Conservation (phyloP, 441 rosid species). For the Capsella rubella region DNA sequence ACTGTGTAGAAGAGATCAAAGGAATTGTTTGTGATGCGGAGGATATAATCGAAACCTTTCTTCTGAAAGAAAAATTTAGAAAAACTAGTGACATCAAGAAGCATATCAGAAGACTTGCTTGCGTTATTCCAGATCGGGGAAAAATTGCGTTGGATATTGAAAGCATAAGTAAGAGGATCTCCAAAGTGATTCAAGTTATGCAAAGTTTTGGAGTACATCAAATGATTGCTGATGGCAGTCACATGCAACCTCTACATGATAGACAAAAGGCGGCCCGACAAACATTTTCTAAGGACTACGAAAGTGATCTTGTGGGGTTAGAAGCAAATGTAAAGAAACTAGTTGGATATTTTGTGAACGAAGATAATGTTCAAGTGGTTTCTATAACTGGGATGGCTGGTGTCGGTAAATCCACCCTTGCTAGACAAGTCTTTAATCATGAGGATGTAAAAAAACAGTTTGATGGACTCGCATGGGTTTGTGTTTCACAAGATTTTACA, state of each 20-base stretch:
- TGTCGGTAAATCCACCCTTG: conserved; percentile 47
- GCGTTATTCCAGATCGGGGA: background rate
- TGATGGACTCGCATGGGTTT: conserved; percentile 42
- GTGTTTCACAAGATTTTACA: conserved; percentile 39
- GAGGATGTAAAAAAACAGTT: conserved; percentile 26
- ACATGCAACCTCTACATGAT: background rate
- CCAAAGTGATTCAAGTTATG: background rate
- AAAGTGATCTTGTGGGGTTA: conserved; percentile 40
- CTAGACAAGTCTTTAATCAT: conserved; percentile 41
- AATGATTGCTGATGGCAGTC: background rate
- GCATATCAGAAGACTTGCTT: background rate
- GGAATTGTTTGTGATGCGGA: conserved; percentile 39
- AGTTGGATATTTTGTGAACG: conserved; percentile 25
- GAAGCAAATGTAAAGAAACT: conserved; percentile 30
- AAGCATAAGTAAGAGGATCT: conserved; percentile 3
- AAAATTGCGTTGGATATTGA: background rate
- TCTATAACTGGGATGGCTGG: conserved; percentile 49
- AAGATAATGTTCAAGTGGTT: conserved; percentile 11
- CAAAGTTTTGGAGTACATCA: conserved; percentile 13
- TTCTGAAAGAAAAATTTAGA: background rate
- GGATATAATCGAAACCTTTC: conserved; percentile 33
- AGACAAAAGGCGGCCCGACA: conserved; percentile 8
- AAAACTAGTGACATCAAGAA: background rate
- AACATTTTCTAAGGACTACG: conserved; percentile 7
- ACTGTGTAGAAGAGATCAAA: conserved; percentile 4